A percentile compares a stretch with the other conserved stretches of the same genome.
Evolutionary conservation across 2,329 filamentous ascomycete genomes (phyloP).

Genomic region (Cytospora schulzeri): DNA sequence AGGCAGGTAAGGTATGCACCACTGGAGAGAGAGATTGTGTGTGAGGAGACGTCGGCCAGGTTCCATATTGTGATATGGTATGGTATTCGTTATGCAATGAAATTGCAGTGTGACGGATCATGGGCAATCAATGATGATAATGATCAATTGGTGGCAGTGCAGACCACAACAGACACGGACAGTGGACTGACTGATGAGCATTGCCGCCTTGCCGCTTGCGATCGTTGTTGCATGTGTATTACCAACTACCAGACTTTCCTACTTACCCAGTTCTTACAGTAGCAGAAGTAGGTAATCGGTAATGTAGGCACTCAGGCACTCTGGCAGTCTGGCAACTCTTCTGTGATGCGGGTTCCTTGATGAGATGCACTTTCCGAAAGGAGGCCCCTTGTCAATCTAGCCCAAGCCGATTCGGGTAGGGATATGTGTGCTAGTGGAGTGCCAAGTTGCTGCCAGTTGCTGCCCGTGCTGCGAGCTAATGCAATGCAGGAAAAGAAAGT

Average conservation of each 20-base stretch:
- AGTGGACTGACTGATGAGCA: too few species aligned
- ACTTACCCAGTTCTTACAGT: too few species aligned
- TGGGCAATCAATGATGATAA: neutral
- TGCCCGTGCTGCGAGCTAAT: neutral
- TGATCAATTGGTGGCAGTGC: slow-evolving; percentile 3
- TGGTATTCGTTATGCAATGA: neutral
- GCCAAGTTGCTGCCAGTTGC: neutral
- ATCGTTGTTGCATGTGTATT: neutral
- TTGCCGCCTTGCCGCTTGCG: neutral
- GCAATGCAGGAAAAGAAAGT: neutral
- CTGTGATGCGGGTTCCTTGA: neutral
- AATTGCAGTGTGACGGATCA: slow-evolving; percentile 15
- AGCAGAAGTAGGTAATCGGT: too few species aligned
- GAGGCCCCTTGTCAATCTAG: slow-evolving; percentile 2
- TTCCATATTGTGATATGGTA: neutral
- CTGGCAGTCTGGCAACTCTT: too few species aligned
- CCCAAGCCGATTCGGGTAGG: slow-evolving; percentile 5
- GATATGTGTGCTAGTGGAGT: neutral
- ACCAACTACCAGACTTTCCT: too few species aligned
- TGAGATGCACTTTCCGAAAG: slow-evolving; percentile 11
- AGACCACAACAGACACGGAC: too few species aligned
- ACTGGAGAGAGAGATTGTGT: too few species aligned
- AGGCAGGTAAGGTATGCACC: too few species aligned
- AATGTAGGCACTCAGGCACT: too few species aligned
- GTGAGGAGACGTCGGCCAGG: neutral